Conservation (phyloP, 768 basidiomycete species). For the Amyloporia xantha region DNA sequence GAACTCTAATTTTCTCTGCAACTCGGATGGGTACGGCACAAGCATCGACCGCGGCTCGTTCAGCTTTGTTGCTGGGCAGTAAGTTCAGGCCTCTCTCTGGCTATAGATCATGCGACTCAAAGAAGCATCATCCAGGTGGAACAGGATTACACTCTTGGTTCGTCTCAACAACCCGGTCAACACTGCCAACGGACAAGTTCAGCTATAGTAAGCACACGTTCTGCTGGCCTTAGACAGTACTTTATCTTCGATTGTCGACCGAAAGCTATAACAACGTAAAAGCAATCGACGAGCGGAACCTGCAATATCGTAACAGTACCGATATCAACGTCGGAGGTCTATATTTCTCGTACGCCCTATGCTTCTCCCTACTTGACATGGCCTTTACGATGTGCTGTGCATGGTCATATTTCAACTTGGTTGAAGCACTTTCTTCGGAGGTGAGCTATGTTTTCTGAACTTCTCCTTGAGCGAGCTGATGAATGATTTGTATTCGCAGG, state of each 20-base stretch:
- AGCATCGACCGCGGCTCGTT: conserved; percentile 66
- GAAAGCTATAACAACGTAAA: conserved; percentile 62
- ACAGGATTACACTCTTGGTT: conserved; percentile 65
- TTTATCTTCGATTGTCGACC: neutral
- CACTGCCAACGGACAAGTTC: conserved; percentile 68
- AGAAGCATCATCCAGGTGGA: conserved; percentile 45
- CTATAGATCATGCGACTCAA: neutral
- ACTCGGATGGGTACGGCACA: conserved; percentile 65
- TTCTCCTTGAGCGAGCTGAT: conserved; percentile 10
- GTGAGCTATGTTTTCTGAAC: conserved; percentile 23
- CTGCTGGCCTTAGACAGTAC: neutral
- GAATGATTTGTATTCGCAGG: conserved; percentile 30
- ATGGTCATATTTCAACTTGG: neutral
- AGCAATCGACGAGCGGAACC: conserved; percentile 50
- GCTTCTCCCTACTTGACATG: neutral
- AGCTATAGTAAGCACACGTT: conserved; percentile 53
- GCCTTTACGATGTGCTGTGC: neutral
- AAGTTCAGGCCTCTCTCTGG: conserved; percentile 26
- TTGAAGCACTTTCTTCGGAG: conserved; percentile 76
- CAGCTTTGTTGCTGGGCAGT: conserved; percentile 56
- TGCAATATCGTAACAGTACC: conserved; percentile 56
- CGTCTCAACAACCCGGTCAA: conserved; percentile 65
- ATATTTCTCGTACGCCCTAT: conserved; percentile 61
- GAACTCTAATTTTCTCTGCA: conserved; percentile 52
- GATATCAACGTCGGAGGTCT: conserved; percentile 57